Evolutionary conservation across 352 stramenopile genomes (phyloP).

Genomic region (Phytophthora melonis): DNA sequence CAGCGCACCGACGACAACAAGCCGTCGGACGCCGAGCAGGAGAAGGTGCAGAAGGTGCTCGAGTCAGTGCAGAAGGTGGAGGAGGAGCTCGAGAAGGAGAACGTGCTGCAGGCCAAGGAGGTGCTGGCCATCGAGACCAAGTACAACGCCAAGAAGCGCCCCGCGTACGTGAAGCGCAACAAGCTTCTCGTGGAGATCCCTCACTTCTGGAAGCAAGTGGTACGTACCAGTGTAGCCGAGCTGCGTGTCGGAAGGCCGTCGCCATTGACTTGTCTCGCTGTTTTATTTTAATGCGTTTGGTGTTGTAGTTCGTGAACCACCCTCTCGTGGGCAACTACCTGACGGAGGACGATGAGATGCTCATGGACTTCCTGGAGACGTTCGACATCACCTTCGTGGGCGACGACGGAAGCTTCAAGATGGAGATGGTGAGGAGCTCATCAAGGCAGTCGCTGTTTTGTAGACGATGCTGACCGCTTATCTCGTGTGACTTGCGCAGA

Average conservation of each 20-base stretch:
- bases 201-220: conserved; percentile 81
- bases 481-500: conserved; percentile 38
- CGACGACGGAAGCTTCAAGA: conserved; percentile 75
- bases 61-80: conserved; percentile 58
- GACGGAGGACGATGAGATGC: conserved; percentile 57
- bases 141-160: conserved; percentile 76
- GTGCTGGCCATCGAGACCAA: conserved; percentile 81
- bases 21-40: conserved; percentile 39
- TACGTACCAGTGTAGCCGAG: conserved; percentile 34
- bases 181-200: conserved; percentile 74
- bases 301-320: conserved; percentile 72
- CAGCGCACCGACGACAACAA: conserved; percentile 73
- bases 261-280: conserved; percentile 1
- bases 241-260: neutral
- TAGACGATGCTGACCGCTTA: neutral
- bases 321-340: conserved; percentile 60
- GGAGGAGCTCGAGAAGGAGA: conserved; percentile 72
- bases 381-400: conserved; percentile 75
- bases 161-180: conserved; percentile 70
- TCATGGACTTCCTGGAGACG: conserved; percentile 60
- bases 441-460: neutral
- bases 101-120: conserved; percentile 70
- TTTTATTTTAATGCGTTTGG: neutral
- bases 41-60: conserved; percentile 68
- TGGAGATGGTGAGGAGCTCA: conserved; percentile 62